These are phyloP conservation scores for Fonsecaea nubica DNA, from an alignment of 2,329 filamentous ascomycete species.

Conservation along the genomic window DNA sequence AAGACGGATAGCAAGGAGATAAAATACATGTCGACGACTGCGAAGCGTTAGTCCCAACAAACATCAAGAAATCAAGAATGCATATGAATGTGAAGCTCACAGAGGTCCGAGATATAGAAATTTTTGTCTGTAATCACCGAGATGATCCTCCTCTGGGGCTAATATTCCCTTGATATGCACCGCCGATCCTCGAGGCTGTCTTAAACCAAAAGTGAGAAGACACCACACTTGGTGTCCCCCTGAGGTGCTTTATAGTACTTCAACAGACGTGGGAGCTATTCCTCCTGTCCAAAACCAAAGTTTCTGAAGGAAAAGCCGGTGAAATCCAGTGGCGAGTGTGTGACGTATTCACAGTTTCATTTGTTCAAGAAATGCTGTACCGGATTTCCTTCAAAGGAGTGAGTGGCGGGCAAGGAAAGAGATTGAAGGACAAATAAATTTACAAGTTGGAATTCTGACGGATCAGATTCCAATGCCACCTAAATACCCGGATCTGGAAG, in stretches of 20 bases:
- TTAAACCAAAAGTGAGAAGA: conserved; percentile 3
- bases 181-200: conserved; percentile 7
- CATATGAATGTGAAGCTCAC: not conserved
- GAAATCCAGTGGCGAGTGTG: conserved; percentile 18
- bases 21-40: conserved; percentile 25
- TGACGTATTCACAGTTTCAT: conserved; percentile 19
- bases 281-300: not conserved
- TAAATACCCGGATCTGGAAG: conserved; percentile 1
- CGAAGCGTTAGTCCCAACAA: conserved; percentile 1
- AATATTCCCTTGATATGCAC: not conserved
- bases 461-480: conserved; percentile 15
- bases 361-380: conserved; percentile 16
- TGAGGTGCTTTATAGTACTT: conserved; percentile 7
- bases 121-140: not conserved
- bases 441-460: conserved; percentile 21
- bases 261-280: not conserved
- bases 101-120: conserved; percentile 1
- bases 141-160: not conserved
- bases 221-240: not conserved
- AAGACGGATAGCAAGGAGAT: conserved; percentile 21
- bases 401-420: conserved; percentile 22
- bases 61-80: not conserved
- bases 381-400: conserved; percentile 21
- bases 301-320: conserved; percentile 1
- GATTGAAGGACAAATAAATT: conserved; percentile 20